Evolutionary conservation across 768 basidiomycete genomes (phyloP), one percentile per base, ranked within the genome.

Genomic region (Hygrophoropsis aurantiaca): DNA sequence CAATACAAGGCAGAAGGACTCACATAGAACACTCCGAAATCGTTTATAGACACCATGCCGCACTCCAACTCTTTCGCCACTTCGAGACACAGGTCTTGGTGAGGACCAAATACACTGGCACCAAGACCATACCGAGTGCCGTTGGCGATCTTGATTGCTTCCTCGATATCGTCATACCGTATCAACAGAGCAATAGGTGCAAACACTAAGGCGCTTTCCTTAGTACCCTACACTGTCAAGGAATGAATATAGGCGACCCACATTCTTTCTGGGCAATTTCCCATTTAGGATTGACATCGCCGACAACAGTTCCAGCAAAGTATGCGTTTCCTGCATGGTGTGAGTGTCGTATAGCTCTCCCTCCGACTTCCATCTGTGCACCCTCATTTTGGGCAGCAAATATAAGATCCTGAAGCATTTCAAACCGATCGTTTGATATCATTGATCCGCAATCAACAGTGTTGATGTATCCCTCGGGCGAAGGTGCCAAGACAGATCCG

Each of bases 11-110:
- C 32, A 27, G 24, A 10, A 25, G 25, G 8, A 73, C 84, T 73
- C 59, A 90, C 84, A 61, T 93, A 92, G 69, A 84, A 92, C 7
- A 87, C 85, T 11, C 81, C 93, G 61, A 92, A 97, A 70, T 98
- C 97, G 57, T 98, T 98, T 52, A 97, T 77, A 16, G 94, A 85
- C 3, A 98, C 95, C 97, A 99, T 98, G 38, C 95, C 95, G 57
- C 92, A 94, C 43, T 95, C 83, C 42, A 99, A 71, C 40, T 74
- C 71, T 55, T 83, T 82, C 23, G 94, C 94, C 18, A 98, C 86
- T 40, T 85, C 73, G 44, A 90, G 55, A 59, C 91, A 93, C 35
- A 87, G 71, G 33, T 79, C 77, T 62, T 87, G 86, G 60, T 90
- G 82, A 9, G 86, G 86, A 8, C 97, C 97, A 61, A 94, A 99